Evolutionary conservation across 805 yeast genomes (phyloP), one percentile per base, ranked within the genome.

Genomic region (Wickerhamomyces strasburgensis): DNA sequence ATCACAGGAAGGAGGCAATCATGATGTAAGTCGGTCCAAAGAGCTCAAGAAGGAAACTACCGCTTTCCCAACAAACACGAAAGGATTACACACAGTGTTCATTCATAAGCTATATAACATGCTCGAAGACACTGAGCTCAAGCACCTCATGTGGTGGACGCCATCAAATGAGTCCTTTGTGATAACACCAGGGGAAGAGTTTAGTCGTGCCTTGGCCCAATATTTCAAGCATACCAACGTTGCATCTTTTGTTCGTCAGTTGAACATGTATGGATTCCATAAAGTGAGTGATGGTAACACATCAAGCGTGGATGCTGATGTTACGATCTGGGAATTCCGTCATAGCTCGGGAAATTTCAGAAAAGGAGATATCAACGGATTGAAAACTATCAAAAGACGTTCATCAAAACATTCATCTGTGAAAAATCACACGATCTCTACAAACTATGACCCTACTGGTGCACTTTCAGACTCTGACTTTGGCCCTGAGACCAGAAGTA

Each of bases 71-170:
- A 43, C 56, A 14, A 54, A 47, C 31, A 46, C 57, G 5, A 54
- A 54, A 26, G 59, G 59, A 5, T 43, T 52, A 1, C 57, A 75
- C 47, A 68, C 79, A 1, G 76, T 78, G 5, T 90, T 90, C 63
- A 84, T 89, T 42, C 96, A 89, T 61, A 90, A 90, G 57, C 72
- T 90, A 18, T 89, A 85, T 67, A 78, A 82, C 45, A 90, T 90
- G 94, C 71, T 90, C 33, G 95, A 89, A 50, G 96, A 90, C 55
- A 65, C 67, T 3, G 61, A 73, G 19, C 64, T 90, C 24, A 64
- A 73, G 39, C 93, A 83, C 54, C 68, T 90, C 27, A 90, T 90
- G 17, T 80, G 90, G 79, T 90, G 98, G 97, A 62, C 86, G 1
- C 68, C 75, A 9, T 52, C 77, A 9, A 74, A 75, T 42, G 84